These are phyloP conservation scores for Aspergillus vadensis DNA, from an alignment of 2,329 filamentous ascomycete species.

Conservation along the genomic window DNA sequence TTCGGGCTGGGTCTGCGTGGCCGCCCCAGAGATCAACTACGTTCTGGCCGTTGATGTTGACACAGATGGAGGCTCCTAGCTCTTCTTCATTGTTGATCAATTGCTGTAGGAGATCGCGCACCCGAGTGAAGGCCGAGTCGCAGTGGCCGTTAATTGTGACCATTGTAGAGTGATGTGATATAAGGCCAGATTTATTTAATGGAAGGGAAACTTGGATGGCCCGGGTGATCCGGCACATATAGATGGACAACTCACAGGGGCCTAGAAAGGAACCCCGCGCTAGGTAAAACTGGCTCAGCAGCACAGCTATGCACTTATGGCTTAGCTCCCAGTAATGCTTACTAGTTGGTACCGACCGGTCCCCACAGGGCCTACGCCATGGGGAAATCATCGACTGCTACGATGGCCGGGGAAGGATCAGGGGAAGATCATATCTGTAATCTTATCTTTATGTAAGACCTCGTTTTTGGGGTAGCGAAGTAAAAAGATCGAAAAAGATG, in stretches of 20 bases:
- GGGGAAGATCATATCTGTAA: no score
- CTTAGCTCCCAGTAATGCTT: no score
- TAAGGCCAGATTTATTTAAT: background rate
- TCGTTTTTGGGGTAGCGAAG: no score
- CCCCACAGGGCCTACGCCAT: no score
- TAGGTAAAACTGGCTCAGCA: no score
- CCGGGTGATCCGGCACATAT: background rate
- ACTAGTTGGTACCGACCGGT: no score
- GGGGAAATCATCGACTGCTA: no score
- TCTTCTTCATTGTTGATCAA: constrained; percentile 45
- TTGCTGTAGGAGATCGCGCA: constrained; percentile 39
- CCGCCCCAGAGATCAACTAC: constrained; percentile 53
- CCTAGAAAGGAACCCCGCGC: no score
- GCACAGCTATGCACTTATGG: no score
- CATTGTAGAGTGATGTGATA: constrained; percentile 19
- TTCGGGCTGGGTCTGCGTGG: constrained; percentile 33
- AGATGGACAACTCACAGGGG: background rate
- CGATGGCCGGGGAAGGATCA: no score
- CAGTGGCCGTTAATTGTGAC: constrained; percentile 38
- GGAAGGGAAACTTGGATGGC: background rate
- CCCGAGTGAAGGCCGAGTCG: constrained; percentile 39
- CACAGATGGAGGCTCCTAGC: constrained; percentile 48
- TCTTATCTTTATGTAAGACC: no score
- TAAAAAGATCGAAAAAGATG: no score
- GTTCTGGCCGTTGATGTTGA: constrained; percentile 45